Conservation (phyloP, 331 rosid genomes). For the Saraca asoca region DNA sequence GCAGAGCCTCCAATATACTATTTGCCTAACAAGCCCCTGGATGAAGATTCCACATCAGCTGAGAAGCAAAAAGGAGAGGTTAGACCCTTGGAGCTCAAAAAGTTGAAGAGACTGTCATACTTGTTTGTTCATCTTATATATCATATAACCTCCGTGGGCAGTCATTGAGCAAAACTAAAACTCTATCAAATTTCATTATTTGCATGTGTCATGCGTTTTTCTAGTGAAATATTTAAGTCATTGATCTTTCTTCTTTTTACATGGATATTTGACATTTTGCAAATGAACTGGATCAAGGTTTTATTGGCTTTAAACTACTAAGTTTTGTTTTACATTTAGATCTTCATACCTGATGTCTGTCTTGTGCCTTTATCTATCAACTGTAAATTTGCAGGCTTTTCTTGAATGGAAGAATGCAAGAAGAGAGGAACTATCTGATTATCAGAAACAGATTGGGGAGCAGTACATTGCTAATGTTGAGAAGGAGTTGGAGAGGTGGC, state of each 20-base stretch:
- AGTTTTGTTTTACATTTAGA: neutral
- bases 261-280: neutral
- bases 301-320: neutral
- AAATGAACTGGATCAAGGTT: slow-evolving; percentile 8
- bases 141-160: neutral
- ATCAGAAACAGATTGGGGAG: slow-evolving; percentile 87
- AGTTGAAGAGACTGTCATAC: neutral
- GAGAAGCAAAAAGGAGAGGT: slow-evolving; percentile 81
- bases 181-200: neutral
- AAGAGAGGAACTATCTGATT: slow-evolving; percentile 81
- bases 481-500: slow-evolving; percentile 96
- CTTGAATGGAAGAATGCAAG: slow-evolving; percentile 81
- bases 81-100: slow-evolving; percentile 22
- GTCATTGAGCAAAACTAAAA: neutral
- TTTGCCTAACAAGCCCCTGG: slow-evolving; percentile 75
- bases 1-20: slow-evolving; percentile 83
- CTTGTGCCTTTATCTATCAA: neutral
- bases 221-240: no score
- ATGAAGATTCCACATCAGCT: slow-evolving; percentile 47
- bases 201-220: neutral
- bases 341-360: neutral
- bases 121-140: slow-evolving; percentile 23
- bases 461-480: slow-evolving; percentile 85
- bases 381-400: slow-evolving; percentile 56
- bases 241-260: neutral